Percentiles rank a stretch among this genome's conserved stretches.
These are phyloP conservation scores for Alternaria triticimaculans DNA, from an alignment of 2,329 filamentous ascomycete genomes.

Conservation along the genomic window DNA sequence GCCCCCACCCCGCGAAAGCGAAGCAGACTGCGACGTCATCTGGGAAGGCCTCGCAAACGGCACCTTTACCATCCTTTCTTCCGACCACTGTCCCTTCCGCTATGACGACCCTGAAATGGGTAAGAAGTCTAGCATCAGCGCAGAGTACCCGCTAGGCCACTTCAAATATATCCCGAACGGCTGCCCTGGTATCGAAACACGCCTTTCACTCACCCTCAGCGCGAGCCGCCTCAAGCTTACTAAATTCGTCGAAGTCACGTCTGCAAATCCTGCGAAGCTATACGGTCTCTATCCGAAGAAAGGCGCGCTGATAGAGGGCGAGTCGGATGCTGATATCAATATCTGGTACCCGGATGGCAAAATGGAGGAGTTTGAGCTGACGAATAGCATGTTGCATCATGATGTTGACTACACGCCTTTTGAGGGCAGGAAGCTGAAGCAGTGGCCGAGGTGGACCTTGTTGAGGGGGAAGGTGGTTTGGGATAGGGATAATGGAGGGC, in stretches of 20 bases:
- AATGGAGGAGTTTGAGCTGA: constrained; percentile 54
- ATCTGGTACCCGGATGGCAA: constrained; percentile 56
- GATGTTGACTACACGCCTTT: constrained; percentile 69
- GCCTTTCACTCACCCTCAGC: constrained; percentile 57
- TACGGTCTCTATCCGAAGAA: constrained; percentile 63
- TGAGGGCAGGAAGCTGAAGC: constrained; percentile 62
- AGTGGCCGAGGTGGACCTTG: constrained; percentile 69
- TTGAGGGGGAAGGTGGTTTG: constrained; percentile 65
- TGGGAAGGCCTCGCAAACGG: constrained; percentile 60
- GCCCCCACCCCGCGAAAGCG: constrained; percentile 58
- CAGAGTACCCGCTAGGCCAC: constrained; percentile 53
- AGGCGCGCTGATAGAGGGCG: constrained; percentile 58
- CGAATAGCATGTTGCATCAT: constrained; percentile 65
- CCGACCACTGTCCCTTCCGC: constrained; percentile 59
- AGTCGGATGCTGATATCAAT: constrained; percentile 63
- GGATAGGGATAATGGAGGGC: constrained; percentile 62
- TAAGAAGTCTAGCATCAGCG: constrained; percentile 58
- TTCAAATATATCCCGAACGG: constrained; percentile 68
- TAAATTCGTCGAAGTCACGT: constrained; percentile 63
- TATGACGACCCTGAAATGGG: constrained; percentile 49
- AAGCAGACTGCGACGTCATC: constrained; percentile 58
- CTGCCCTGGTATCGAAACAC: constrained; percentile 64
- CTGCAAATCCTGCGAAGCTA: constrained; percentile 63
- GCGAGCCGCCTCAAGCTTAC: constrained; percentile 51
- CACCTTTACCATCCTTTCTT: constrained; percentile 61